Base-by-base conservation (phyloP, 441 rosid species). In the Dalechampia spathulata region DNA sequence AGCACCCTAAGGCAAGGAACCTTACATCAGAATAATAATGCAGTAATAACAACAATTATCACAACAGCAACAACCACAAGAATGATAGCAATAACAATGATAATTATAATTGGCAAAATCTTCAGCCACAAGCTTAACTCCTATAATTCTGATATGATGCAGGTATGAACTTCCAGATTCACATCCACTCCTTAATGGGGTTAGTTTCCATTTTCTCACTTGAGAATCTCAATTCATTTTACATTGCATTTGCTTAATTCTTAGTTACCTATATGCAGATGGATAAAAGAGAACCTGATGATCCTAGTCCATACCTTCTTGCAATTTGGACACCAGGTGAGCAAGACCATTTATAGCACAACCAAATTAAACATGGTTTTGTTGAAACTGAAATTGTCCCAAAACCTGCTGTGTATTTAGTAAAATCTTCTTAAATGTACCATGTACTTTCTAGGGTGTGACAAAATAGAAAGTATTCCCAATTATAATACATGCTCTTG, bases 311-410 rank as follows among this genome's bases (percentile, higher is more conserved):
- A 49, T 94, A 87, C 68, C 98, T 90, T 62, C 84, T 94, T 52
- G 98, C 96, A 38, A 83, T 90, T 68, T 94, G 99, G 98, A 77
- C 89, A 58, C 98, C 99, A 61, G 99, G 99, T 90, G 62, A 41
- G 58, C 16, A 49, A 39, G 21, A 53, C 15, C 39, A 34, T 37
- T 17, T 17, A 10, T 49, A 11, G 42, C 14, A n/a, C 15, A 25
- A 54, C 15, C 44, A 20, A 49, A 57, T n/a, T 37, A 49, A 15
- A 58, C 17, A 47, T n/a, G 14, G 21, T 30, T 20, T 15, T 27
- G 28, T 7, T 20, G 17, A 19, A 14, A 28, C 23, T 8, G 45
- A 32, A 42, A 51, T 7, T n/a, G n/a, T n/a, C n/a, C n/a, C n/a
- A n/a, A n/a, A n/a, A n/a, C n/a, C n/a, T n/a, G n/a, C n/a, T n/a